phyloP scores from a whole-genome alignment of 164 flowering plant genomes.

The Liquidambar formosana region DNA sequence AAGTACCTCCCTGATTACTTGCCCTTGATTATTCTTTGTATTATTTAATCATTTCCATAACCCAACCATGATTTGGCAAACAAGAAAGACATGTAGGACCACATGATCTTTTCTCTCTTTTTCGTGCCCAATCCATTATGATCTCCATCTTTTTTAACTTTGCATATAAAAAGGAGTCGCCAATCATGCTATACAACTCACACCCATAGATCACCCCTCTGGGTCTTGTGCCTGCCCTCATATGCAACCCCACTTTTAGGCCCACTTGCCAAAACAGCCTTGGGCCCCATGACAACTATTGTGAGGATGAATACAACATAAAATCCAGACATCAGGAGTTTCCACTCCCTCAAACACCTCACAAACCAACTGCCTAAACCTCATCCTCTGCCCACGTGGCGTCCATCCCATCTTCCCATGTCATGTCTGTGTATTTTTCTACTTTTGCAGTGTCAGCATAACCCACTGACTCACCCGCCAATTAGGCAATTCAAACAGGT shows the following conservation, averaged over 20 bases:
- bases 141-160: background rate
- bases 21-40: too few relatives aligned
- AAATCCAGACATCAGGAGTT: background rate
- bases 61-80: too few relatives aligned
- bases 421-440: too few relatives aligned
- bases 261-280: conserved; percentile 3
- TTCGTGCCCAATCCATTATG: background rate
- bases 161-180: background rate
- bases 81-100: too few relatives aligned
- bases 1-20: too few relatives aligned
- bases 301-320: background rate
- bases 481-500: too few relatives aligned
- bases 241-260: conserved; percentile 5
- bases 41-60: too few relatives aligned
- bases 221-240: conserved; percentile 11
- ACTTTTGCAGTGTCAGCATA: too few relatives aligned
- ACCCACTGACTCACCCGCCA: background rate
- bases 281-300: conserved; percentile 4
- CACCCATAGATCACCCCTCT: conserved; percentile 12
- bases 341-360: too few relatives aligned
- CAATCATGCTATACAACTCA: conserved; percentile 28
- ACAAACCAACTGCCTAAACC: background rate
- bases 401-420: background rate
- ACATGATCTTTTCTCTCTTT: too few relatives aligned
- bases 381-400: background rate